Evolutionary conservation across 2,329 filamentous ascomycete species (phyloP).

Genomic region (Fusarium sp.): DNA sequence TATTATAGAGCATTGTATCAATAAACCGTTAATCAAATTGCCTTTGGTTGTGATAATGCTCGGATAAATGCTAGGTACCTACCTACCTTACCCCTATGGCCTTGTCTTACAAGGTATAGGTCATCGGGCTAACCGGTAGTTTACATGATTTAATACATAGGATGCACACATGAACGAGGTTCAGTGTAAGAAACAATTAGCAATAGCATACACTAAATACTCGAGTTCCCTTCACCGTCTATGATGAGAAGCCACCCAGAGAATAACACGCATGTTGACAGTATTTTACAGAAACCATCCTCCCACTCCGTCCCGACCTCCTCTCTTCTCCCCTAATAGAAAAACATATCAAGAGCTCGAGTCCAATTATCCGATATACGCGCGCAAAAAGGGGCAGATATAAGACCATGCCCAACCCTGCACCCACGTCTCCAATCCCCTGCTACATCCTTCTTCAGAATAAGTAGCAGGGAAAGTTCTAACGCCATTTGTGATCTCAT

Average conservation of each 20-base stretch:
- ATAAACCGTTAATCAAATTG: background rate
- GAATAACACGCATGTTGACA: slow-evolving; percentile 61
- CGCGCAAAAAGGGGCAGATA: slow-evolving; percentile 36
- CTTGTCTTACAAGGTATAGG: no score
- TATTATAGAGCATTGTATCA: background rate
- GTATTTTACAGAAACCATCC: slow-evolving; percentile 65
- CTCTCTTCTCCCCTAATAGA: slow-evolving; percentile 42
- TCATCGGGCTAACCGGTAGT: background rate
- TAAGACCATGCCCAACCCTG: slow-evolving; percentile 42
- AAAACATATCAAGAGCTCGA: slow-evolving; percentile 40
- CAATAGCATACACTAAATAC: slow-evolving; percentile 61
- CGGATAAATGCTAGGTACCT: no score
- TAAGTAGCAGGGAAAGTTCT: slow-evolving; percentile 41
- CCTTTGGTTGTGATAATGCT: no score
- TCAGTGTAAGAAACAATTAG: slow-evolving; percentile 48
- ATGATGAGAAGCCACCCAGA: slow-evolving; percentile 62
- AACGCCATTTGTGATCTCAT: slow-evolving; percentile 45
- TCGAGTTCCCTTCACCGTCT: slow-evolving; percentile 61
- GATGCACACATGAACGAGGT: background rate
- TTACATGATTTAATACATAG: background rate
- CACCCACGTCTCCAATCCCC: slow-evolving; percentile 45
- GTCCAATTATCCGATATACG: slow-evolving; percentile 47
- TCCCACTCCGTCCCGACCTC: slow-evolving; percentile 41
- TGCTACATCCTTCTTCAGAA: slow-evolving; percentile 28
- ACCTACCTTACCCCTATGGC: no score